These are phyloP conservation scores for Cryptomeria japonica DNA, from an alignment of 75 land plant genomes.

Conservation along the genomic window DNA sequence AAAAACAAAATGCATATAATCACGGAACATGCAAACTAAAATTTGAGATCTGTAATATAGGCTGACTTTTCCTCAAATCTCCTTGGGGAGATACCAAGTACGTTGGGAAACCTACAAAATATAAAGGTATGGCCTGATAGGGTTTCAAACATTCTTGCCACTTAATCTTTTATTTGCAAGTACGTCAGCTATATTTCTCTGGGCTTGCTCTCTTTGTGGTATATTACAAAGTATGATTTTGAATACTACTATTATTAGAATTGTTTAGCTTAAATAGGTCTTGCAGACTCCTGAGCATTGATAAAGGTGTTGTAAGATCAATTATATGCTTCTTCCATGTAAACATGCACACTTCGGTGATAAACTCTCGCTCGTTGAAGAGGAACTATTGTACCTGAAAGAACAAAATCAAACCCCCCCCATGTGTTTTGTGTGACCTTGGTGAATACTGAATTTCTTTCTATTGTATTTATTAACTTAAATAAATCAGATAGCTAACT, in stretches of 20 bases:
- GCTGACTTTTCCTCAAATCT: slow-evolving; percentile 76
- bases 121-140: slow-evolving; percentile 52
- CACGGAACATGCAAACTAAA: not conserved
- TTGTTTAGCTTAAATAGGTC: not conserved
- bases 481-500: no score
- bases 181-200: not conserved
- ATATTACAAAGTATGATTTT: not conserved
- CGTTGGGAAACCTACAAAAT: slow-evolving; percentile 49
- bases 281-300: not conserved
- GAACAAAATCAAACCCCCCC: no score
- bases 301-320: not conserved
- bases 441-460: no score
- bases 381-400: not conserved
- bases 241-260: not conserved
- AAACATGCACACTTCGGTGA: not conserved
- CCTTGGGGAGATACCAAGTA: slow-evolving; percentile 59
- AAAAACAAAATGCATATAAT: not conserved
- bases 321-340: not conserved
- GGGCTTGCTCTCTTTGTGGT: not conserved
- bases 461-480: no score
- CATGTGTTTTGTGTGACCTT: no score
- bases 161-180: not conserved
- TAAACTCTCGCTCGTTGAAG: not conserved
- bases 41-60: slow-evolving; percentile 38
- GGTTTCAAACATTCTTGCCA: not conserved